Percentiles rank a stretch among this genome's conserved stretches.
phyloP scores from a whole-genome alignment of 2,329 filamentous ascomycete genomes.

The Xylariaceae sp. region DNA sequence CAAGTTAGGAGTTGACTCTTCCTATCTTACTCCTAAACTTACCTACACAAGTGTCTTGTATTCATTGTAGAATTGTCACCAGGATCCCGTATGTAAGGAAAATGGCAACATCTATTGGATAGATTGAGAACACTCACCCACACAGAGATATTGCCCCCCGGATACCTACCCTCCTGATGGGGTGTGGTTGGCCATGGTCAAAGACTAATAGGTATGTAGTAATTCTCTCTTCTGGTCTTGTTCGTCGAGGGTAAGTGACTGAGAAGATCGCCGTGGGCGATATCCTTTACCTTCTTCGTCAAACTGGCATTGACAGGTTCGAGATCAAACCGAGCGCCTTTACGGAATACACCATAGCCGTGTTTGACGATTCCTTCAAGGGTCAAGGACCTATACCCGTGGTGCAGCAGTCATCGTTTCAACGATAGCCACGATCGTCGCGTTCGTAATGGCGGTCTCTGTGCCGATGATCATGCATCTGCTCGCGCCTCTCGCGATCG shows the following conservation, averaged over 20 bases:
- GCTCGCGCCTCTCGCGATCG: constrained; percentile 38
- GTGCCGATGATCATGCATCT: constrained; percentile 27
- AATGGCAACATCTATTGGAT: background rate
- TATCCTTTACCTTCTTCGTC: background rate
- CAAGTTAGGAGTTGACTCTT: background rate
- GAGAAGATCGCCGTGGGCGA: background rate
- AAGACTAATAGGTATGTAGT: background rate
- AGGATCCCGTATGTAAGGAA: background rate
- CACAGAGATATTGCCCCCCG: background rate
- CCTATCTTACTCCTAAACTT: background rate
- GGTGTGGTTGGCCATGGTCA: background rate
- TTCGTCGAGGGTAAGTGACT: background rate
- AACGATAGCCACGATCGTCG: constrained; percentile 26
- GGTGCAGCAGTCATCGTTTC: background rate
- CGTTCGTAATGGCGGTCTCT: constrained; percentile 31
- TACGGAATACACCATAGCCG: background rate
- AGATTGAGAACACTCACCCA: background rate
- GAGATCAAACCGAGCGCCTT: background rate
- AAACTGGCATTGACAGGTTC: background rate
- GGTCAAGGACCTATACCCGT: background rate
- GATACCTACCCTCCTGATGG: background rate
- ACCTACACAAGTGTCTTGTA: background rate
- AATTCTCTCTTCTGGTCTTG: background rate
- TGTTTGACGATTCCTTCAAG: background rate
- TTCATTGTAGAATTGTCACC: background rate